These are phyloP conservation scores for Sporothrix pseudoabietina DNA, from an alignment of 2,329 filamentous ascomycete species.

Conservation along the genomic window DNA sequence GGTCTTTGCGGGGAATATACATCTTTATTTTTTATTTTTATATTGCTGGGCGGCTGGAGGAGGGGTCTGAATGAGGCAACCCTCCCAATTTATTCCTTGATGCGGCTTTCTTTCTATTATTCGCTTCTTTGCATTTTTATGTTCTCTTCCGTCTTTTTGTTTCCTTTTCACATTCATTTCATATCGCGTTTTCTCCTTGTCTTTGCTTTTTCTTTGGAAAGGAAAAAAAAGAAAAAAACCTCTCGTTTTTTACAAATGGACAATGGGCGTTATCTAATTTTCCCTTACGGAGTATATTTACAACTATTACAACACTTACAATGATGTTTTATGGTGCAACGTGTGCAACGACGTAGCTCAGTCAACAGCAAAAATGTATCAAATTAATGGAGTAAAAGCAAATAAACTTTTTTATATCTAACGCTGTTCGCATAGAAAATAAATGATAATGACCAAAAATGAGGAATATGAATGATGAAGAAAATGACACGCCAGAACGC, in stretches of 20 bases:
- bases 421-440: neutral
- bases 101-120: neutral
- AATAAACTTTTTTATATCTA: conserved; percentile 12
- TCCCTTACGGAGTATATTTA: conserved; percentile 20
- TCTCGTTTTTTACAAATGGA: conserved; percentile 26
- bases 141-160: neutral
- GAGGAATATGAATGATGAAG: neutral
- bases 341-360: neutral
- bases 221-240: conserved; percentile 29
- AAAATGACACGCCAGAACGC: conserved; percentile 20
- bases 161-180: conserved; percentile 75
- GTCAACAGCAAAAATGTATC: neutral
- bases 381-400: neutral
- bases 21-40: too few relatives aligned
- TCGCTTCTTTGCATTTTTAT: neutral
- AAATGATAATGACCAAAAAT: neutral
- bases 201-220: conserved; percentile 30
- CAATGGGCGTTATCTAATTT: conserved; percentile 28
- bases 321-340: neutral
- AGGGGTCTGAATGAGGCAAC: neutral
- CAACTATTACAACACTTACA: neutral
- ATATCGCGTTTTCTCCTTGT: neutral
- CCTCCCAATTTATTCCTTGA: neutral
- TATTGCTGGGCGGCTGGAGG: neutral
- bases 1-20: neutral